phyloP scores from a whole-genome alignment of 768 basidiomycete species.

The Hypholoma sublateritium region DNA sequence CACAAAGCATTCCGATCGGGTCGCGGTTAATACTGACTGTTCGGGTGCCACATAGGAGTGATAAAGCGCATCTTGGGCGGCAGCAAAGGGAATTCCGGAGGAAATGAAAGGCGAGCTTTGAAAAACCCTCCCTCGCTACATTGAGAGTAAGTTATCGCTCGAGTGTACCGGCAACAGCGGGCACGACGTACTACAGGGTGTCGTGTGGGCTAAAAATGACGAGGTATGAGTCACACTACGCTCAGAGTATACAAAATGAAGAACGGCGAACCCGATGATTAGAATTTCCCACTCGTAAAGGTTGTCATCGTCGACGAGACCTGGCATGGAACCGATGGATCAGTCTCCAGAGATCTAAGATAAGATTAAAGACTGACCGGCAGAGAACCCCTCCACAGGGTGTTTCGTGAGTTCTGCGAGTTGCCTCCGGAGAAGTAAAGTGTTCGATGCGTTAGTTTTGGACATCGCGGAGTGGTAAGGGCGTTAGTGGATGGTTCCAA shows the following conservation, averaged over 20 bases:
- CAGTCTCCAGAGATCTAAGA: slow-evolving; percentile 23
- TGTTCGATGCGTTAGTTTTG: slow-evolving; percentile 45
- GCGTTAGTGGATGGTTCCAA: slow-evolving; percentile 21
- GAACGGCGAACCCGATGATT: slow-evolving; percentile 76
- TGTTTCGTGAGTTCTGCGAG: slow-evolving; percentile 85
- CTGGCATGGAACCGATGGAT: slow-evolving; percentile 38
- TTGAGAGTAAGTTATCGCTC: slow-evolving; percentile 10
- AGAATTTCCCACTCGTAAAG: slow-evolving; percentile 96
- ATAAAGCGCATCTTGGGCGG: slow-evolving; percentile 97
- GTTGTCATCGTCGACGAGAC: slow-evolving; percentile 93
- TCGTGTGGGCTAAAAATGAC: slow-evolving; percentile 70
- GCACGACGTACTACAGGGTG: slow-evolving; percentile 78
- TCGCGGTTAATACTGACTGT: slow-evolving; percentile 59
- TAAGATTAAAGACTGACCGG: slow-evolving; percentile 51
- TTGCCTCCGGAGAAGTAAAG: slow-evolving; percentile 75
- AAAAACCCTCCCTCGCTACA: slow-evolving; percentile 93
- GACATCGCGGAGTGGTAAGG: slow-evolving; percentile 34
- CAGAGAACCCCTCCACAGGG: slow-evolving; percentile 96
- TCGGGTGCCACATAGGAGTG: slow-evolving; percentile 97
- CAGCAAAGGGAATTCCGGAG: slow-evolving; percentile 83
- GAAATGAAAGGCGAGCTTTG: slow-evolving; percentile 88
- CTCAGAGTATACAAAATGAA: background rate
- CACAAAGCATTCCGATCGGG: background rate
- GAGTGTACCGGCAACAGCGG: too few species aligned
- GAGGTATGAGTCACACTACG: slow-evolving; percentile 1